A percentile compares a stretch with the other conserved stretches of the same genome.
phyloP scores from a whole-genome alignment of 1,139 yeast species.

The Wickerhamiella infanticola region DNA sequence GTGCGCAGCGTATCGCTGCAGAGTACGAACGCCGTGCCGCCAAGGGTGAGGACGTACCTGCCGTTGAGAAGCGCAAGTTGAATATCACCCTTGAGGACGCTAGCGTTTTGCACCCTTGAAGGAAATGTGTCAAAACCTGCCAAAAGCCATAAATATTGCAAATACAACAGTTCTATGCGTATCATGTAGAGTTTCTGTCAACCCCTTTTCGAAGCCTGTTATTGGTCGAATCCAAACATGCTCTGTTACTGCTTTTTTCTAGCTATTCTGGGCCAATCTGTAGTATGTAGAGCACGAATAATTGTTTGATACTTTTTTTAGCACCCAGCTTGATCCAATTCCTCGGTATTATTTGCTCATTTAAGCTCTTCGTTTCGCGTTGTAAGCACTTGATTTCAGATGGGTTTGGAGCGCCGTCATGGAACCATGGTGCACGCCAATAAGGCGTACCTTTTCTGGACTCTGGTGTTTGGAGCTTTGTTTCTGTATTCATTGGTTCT shows the following conservation, averaged over 20 bases:
- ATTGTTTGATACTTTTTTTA: too few relatives aligned
- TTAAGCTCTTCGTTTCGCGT: too few relatives aligned
- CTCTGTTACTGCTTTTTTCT: too few relatives aligned
- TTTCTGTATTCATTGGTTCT: conserved; percentile 4
- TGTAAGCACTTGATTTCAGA: neutral
- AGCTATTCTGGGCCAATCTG: too few relatives aligned
- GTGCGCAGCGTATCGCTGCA: conserved; percentile 17
- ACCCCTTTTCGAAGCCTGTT: neutral
- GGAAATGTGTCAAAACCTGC: too few relatives aligned
- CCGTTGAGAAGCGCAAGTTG: conserved; percentile 12
- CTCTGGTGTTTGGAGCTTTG: neutral
- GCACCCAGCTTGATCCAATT: too few relatives aligned
- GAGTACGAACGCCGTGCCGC: conserved; percentile 15
- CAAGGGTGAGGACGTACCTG: conserved; percentile 14
- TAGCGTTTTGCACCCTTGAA: neutral
- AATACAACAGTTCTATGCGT: neutral
- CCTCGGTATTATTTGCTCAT: too few relatives aligned
- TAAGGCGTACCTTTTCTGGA: conserved; percentile 5
- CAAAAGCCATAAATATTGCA: neutral
- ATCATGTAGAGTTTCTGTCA: neutral
- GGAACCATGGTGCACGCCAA: conserved; percentile 7
- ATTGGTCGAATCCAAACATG: neutral
- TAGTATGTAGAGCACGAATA: too few relatives aligned
- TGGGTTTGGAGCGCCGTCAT: conserved; percentile 2
- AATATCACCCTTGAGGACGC: conserved; percentile 14